phyloP scores from a whole-genome alignment of 1,284 basidiomycete genomes.

The Exobasidium rhododendri region DNA sequence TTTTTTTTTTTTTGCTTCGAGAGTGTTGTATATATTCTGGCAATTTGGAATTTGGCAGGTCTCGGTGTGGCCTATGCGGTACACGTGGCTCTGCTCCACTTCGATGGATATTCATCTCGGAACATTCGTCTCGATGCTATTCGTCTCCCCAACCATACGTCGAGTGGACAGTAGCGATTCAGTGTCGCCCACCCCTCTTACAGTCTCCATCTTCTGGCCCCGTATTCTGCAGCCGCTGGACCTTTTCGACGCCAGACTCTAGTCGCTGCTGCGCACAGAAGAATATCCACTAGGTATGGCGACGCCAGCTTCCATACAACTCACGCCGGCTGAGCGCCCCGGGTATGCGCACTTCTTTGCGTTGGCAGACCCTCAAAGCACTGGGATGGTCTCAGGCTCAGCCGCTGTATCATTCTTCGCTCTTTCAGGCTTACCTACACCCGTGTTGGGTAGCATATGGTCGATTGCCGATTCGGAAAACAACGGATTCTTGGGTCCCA shows the following conservation, averaged over 20 bases:
- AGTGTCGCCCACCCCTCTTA: not conserved
- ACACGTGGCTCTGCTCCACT: no score
- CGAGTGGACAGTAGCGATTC: no score
- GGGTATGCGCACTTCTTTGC: constrained; percentile 49
- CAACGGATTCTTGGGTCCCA: constrained; percentile 58
- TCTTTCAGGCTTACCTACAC: constrained; percentile 42
- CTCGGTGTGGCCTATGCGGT: no score
- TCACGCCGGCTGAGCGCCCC: constrained; percentile 36
- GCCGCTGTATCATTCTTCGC: constrained; percentile 52
- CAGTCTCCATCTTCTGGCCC: not conserved
- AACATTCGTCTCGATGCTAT: no score
- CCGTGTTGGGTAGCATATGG: constrained; percentile 79
- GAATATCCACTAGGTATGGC: not conserved
- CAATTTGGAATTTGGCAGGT: no score
- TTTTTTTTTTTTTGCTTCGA: no score
- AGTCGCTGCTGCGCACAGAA: not conserved
- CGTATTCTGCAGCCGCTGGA: not conserved
- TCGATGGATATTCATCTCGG: no score
- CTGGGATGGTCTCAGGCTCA: constrained; percentile 48
- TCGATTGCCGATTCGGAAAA: constrained; percentile 74
- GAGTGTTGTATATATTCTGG: no score
- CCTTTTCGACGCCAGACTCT: not conserved
- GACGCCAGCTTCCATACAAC: constrained; percentile 10
- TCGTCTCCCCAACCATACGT: no score
- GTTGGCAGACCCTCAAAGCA: constrained; percentile 43